Evolutionary conservation across 345 rosid genomes (phyloP).

Genomic region (rapeseed (Brassica napus)): Da-Ae NC_063452.1:7976501-7977000

Average conservation of each 20-base stretch:
- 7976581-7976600: not conserved
- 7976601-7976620: not conserved
- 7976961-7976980: constrained; percentile 2
- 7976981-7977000: constrained; percentile 1
- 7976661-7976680: not conserved
- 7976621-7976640: not conserved
- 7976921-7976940: not conserved
- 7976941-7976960: not conserved
- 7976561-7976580: too few relatives aligned
- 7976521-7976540: too few relatives aligned
- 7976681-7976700: not conserved
- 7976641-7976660: not conserved
- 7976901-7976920: not conserved
- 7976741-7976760: not conserved
- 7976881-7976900: not conserved
- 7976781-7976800: not conserved
- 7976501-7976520: too few relatives aligned
- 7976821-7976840: not conserved
- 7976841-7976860: not conserved
- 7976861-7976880: not conserved
- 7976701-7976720: not conserved
- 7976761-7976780: not conserved
- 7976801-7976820: not conserved
- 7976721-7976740: not conserved
- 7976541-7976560: too few relatives aligned